Conservation (phyloP, 2,329 filamentous ascomycete genomes). For the Simplicillium aogashimaense region DNA sequence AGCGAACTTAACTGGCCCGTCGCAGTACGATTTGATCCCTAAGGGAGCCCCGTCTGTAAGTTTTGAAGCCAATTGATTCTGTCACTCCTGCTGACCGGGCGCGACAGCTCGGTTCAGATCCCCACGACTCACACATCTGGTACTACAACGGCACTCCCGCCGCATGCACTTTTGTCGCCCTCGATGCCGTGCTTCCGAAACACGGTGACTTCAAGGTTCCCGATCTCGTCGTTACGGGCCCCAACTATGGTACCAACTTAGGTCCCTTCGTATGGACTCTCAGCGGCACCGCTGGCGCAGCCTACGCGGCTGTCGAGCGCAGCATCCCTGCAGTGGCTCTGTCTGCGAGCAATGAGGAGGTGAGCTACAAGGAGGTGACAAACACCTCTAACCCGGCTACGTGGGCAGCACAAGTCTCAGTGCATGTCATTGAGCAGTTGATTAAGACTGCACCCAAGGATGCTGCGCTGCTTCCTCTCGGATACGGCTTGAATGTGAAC, state of each 20-base stretch:
- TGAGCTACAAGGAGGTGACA: slow-evolving; percentile 26
- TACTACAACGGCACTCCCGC: slow-evolving; percentile 52
- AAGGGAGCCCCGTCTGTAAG: slow-evolving; percentile 17
- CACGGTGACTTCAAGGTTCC: slow-evolving; percentile 36
- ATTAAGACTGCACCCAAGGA: slow-evolving; percentile 23
- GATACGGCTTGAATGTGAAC: slow-evolving; percentile 43
- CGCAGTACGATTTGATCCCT: slow-evolving; percentile 18
- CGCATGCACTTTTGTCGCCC: slow-evolving; percentile 42
- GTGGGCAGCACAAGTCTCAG: slow-evolving; percentile 28
- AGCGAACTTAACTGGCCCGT: slow-evolving; percentile 15
- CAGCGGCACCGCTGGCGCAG: slow-evolving; percentile 38
- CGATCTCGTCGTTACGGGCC: slow-evolving; percentile 44
- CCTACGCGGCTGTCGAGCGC: slow-evolving; percentile 32
- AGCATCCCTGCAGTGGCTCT: slow-evolving; percentile 40
- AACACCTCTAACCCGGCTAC: slow-evolving; percentile 33
- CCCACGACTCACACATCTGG: slow-evolving; percentile 42
- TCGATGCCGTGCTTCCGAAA: slow-evolving; percentile 44
- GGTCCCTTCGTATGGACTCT: slow-evolving; percentile 44
- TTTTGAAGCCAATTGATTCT: neutral
- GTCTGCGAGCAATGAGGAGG: slow-evolving; percentile 30
- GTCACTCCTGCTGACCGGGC: neutral
- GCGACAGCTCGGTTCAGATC: slow-evolving; percentile 33
- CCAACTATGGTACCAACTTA: slow-evolving; percentile 44
- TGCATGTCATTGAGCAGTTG: slow-evolving; percentile 33
- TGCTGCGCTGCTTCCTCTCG: slow-evolving; percentile 29